These are phyloP conservation scores for Puccinellia tenuiflora DNA, from an alignment of 176 grass and related monocot species.

Conservation along the genomic window DNA sequence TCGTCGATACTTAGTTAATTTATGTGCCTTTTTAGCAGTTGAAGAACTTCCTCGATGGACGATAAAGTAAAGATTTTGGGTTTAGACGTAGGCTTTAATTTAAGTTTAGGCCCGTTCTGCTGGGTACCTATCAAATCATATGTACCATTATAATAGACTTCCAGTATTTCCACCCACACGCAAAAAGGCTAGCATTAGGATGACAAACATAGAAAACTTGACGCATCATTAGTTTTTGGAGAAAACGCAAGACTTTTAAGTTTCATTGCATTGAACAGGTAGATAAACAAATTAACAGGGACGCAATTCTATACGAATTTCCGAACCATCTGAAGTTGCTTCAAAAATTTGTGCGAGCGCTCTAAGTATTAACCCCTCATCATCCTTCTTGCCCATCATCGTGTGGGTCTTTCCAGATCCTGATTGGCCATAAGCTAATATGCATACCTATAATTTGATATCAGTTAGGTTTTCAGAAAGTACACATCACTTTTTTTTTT, in stretches of 20 bases:
- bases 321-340: conserved; percentile 76
- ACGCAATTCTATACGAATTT: conserved; percentile 74
- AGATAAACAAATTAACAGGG: background rate
- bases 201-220: background rate
- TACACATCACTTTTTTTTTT: too few species aligned
- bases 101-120: too few species aligned
- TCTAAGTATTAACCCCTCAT: conserved; percentile 73
- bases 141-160: too few species aligned
- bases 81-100: too few species aligned
- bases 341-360: conserved; percentile 85
- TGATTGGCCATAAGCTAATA: conserved; percentile 97
- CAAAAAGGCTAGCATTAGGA: background rate
- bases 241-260: too few species aligned
- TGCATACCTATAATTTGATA: conserved; percentile 50
- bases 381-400: conserved; percentile 69
- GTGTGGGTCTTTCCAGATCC: conserved; percentile 94
- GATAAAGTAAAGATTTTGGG: too few species aligned
- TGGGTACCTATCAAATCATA: too few species aligned
- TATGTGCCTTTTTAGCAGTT: too few species aligned
- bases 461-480: background rate
- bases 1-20: too few species aligned
- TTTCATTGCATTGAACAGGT: too few species aligned
- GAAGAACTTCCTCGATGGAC: too few species aligned
- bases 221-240: background rate
- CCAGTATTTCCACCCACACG: conserved; percentile 67